These are phyloP conservation scores for Brassica nigra DNA, from an alignment of 345 rosid species.

Conservation along the genomic window DNA sequence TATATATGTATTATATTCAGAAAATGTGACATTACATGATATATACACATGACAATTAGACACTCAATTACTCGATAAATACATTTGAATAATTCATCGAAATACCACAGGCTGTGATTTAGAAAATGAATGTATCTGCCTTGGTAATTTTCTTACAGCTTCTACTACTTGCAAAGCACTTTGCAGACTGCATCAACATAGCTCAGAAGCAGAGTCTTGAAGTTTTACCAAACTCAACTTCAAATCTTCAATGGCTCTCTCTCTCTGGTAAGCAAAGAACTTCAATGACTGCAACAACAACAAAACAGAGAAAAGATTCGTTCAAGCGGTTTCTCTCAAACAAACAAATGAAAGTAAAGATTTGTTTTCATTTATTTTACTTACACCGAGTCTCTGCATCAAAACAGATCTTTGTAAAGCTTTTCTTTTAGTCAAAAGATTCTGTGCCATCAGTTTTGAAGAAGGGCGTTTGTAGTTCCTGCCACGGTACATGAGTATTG, in stretches of 20 bases:
- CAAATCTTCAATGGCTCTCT: conserved; percentile 50
- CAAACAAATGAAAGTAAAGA: neutral
- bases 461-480: conserved; percentile 85
- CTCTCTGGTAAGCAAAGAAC: conserved; percentile 64
- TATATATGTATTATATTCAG: neutral
- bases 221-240: conserved; percentile 53
- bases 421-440: conserved; percentile 71
- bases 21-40: conserved; percentile 22
- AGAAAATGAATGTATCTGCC: neutral
- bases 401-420: conserved; percentile 70
- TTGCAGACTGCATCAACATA: conserved; percentile 9
- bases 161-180: conserved; percentile 15
- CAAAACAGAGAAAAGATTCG: conserved; percentile 3
- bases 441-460: conserved; percentile 45
- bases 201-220: conserved; percentile 27
- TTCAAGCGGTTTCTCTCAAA: neutral
- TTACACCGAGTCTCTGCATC: conserved; percentile 82
- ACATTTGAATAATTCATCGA: neutral
- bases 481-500: conserved; percentile 80
- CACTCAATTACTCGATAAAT: conserved; percentile 4
- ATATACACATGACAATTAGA: neutral
- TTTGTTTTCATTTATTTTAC: conserved; percentile 29
- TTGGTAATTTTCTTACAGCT: neutral
- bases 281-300: conserved; percentile 62
- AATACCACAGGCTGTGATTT: neutral